Evolutionary conservation across 805 yeast species (phyloP).

Genomic region (Metschnikowia noctiluminum): DNA sequence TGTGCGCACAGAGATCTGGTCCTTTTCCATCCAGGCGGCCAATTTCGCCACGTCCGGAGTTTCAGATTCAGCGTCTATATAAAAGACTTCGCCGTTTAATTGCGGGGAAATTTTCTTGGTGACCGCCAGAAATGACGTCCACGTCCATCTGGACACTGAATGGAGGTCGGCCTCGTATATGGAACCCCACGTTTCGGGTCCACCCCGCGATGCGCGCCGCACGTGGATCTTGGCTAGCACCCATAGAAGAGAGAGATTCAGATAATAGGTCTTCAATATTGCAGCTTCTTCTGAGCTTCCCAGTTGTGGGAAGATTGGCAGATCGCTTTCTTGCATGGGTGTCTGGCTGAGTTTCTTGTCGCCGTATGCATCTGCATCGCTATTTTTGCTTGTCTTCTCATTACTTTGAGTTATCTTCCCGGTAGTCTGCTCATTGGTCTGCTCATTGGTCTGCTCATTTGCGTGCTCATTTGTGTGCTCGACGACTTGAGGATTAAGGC

Average conservation of each 20-base stretch:
- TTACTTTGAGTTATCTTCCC: no score
- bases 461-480: no score
- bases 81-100: neutral
- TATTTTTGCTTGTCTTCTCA: no score
- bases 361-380: neutral
- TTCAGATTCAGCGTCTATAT: neutral
- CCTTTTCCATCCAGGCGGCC: conserved; percentile 16
- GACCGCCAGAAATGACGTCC: conserved; percentile 3
- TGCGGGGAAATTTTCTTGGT: neutral
- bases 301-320: no score
- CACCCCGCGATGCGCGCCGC: conserved; percentile 1
- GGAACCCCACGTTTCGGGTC: conserved; percentile 2
- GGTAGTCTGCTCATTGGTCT: neutral
- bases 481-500: no score
- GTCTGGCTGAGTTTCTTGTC: neutral
- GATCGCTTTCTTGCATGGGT: no score
- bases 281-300: neutral
- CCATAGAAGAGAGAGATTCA: conserved; percentile 22
- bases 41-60: conserved; percentile 15
- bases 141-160: neutral
- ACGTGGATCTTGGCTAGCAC: conserved; percentile 14
- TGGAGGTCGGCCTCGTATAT: conserved; percentile 1
- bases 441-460: neutral
- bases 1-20: conserved; percentile 27
- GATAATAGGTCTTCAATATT: conserved; percentile 10